Conservation (phyloP, 768 basidiomycete species). For the Suillus clintonianus region DNA sequence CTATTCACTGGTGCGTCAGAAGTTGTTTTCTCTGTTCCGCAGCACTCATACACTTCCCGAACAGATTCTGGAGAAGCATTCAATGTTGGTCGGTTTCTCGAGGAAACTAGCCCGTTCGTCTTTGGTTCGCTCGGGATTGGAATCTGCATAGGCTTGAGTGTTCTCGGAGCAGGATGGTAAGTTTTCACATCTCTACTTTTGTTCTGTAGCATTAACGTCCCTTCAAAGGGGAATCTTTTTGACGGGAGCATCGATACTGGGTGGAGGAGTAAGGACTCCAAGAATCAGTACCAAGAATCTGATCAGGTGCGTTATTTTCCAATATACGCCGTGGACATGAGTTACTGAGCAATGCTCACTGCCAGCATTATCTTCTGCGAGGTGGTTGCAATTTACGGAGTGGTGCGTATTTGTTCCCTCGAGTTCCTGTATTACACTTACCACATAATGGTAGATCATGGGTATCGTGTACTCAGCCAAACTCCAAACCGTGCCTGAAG, state of each 20-base stretch:
- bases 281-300: conserved; percentile 96
- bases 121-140: conserved; percentile 93
- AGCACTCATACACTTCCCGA: conserved; percentile 6
- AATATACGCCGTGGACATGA: background rate
- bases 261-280: conserved; percentile 92
- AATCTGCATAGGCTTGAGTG: conserved; percentile 90
- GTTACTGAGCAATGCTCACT: background rate
- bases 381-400: conserved; percentile 98
- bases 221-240: conserved; percentile 90
- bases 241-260: conserved; percentile 94
- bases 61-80: conserved; percentile 87
- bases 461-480: conserved; percentile 95
- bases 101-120: conserved; percentile 90
- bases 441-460: conserved; percentile 62
- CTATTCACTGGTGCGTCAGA: conserved; percentile 77
- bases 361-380: conserved; percentile 97
- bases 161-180: conserved; percentile 94
- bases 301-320: conserved; percentile 69
- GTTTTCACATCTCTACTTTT: conserved; percentile 25
- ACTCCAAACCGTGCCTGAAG: conserved; percentile 58
- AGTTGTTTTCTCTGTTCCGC: background rate
- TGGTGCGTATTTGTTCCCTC: conserved; percentile 51
- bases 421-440: background rate
- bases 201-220: background rate
- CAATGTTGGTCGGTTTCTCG: conserved; percentile 92